Base-by-base conservation (phyloP, 2,329 filamentous ascomycete genomes). In the Pseudopithomyces chartarum region DNA sequence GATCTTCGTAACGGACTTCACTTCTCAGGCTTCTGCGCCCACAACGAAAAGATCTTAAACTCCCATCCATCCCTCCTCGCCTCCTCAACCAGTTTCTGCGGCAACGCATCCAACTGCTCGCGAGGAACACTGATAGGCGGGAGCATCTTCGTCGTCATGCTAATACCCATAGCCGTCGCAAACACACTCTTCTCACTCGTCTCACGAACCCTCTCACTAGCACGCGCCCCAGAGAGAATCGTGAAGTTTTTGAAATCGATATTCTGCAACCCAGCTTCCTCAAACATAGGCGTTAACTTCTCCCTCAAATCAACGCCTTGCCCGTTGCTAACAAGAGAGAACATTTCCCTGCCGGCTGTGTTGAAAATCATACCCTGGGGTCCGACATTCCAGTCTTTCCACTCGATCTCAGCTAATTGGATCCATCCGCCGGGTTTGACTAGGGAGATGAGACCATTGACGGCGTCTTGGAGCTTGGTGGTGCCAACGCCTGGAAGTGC, bases 361-460 rank as follows among this genome's bases (percentile, higher is more conserved):
- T 48, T 47, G 26, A 63, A 59, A 6, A 55, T 39, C 3, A 17
- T 6, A 20, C 56, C 49, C 17, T 36, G 29, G 22, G 49, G 52
- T 5, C 61, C 61, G n/a, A 33, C 38, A 1, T 59, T 45, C 60
- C 55, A 60, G 32, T 50, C 43, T 8, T 36, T n/a, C 60, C 55
- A 60, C 5, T 46, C 43, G 48, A 59, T 52, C 52, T 64, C 60
- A 3, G 56, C 53, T 2, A 62, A 26, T 45, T 63, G 58, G 34
- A 63, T 63, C 53, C 54, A 63, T 6, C 58, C 60, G 7, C 60
- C 60, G 8, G 60, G 58, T 50, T 63, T 59, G 1, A 59, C 52
- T 23, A 63, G 47, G 2, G 23, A 47, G 12, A 59, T 49, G 23
- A 63, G 38, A 32, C 52, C 50, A 20, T 59, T 57, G 45, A 63